Conservation (phyloP, 2,329 filamentous ascomycete genomes). For the Diaporthe sp. region DNA sequence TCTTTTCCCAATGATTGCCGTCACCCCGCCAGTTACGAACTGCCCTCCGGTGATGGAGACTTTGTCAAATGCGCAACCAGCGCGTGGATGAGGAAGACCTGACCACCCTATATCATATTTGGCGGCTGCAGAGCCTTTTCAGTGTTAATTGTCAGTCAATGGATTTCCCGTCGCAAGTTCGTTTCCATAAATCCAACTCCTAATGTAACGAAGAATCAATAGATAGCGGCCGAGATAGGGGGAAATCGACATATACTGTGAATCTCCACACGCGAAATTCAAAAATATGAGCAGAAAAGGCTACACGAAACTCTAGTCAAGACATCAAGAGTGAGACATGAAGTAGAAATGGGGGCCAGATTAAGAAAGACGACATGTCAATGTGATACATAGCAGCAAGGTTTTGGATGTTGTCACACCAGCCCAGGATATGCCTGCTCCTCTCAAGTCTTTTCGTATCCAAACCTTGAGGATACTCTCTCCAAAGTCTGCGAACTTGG, state of each 20-base stretch:
- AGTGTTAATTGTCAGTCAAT: not conserved
- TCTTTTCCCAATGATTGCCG: constrained; percentile 41
- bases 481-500: not conserved
- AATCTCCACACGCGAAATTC: too few species aligned
- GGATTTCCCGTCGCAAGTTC: too few species aligned
- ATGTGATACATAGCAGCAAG: constrained; percentile 32
- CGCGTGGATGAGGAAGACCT: constrained; percentile 31
- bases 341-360: too few species aligned
- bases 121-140: constrained; percentile 37
- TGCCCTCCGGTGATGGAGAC: constrained; percentile 40
- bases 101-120: constrained; percentile 38
- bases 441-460: constrained; percentile 30
- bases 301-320: too few species aligned
- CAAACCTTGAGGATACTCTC: not conserved
- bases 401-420: constrained; percentile 43
- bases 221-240: too few species aligned
- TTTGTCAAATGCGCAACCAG: constrained; percentile 39
- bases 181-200: not conserved
- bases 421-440: constrained; percentile 47
- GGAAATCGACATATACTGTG: too few species aligned
- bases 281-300: not conserved
- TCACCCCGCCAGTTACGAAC: constrained; percentile 40
- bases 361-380: too few species aligned
- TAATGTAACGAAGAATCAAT: not conserved
- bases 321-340: too few species aligned